Evolutionary conservation across 2,329 filamentous ascomycete genomes (phyloP).

Genomic region (Ascomycota sp.): DNA sequence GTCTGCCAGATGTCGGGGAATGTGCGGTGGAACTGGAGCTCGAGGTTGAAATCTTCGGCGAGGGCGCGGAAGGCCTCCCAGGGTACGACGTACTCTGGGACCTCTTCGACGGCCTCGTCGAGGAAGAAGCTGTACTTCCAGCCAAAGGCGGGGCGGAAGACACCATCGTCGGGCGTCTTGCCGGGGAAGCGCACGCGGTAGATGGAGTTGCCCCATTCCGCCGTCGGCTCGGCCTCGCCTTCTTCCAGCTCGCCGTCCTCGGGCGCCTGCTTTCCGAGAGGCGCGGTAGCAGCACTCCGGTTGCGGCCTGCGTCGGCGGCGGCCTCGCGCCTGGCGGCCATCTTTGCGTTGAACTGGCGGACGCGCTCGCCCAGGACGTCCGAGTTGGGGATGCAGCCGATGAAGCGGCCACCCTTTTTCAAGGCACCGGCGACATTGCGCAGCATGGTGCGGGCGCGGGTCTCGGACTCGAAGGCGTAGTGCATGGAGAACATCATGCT

Average conservation of each 20-base stretch:
- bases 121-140: conserved; percentile 98
- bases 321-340: conserved; percentile 12
- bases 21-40: conserved; percentile 79
- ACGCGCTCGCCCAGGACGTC: conserved; percentile 70
- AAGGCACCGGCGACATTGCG: conserved; percentile 75
- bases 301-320: conserved; percentile 9
- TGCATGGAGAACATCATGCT: conserved; percentile 99
- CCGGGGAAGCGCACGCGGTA: conserved; percentile 81
- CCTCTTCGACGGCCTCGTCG: conserved; percentile 85
- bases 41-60: conserved; percentile 90
- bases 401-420: conserved; percentile 85
- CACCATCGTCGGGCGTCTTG: conserved; percentile 62
- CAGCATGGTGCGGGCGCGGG: conserved; percentile 79
- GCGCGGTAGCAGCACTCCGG: conserved; percentile 4
- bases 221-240: conserved; percentile 39
- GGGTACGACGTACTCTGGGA: conserved; percentile 92
- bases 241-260: conserved; percentile 34
- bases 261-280: conserved; percentile 6
- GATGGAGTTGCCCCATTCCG: conserved; percentile 83
- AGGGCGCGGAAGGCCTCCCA: conserved; percentile 95
- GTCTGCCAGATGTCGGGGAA: conserved; percentile 84
- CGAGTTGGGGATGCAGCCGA: conserved; percentile 93
- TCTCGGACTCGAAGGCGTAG: conserved; percentile 88
- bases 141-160: conserved; percentile 85
- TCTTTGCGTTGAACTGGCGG: conserved; percentile 47